Percentiles rank a stretch among this genome's conserved stretches.
Conservation (phyloP, 2,329 filamentous ascomycete species). For the Botryotinia convoluta region DNA sequence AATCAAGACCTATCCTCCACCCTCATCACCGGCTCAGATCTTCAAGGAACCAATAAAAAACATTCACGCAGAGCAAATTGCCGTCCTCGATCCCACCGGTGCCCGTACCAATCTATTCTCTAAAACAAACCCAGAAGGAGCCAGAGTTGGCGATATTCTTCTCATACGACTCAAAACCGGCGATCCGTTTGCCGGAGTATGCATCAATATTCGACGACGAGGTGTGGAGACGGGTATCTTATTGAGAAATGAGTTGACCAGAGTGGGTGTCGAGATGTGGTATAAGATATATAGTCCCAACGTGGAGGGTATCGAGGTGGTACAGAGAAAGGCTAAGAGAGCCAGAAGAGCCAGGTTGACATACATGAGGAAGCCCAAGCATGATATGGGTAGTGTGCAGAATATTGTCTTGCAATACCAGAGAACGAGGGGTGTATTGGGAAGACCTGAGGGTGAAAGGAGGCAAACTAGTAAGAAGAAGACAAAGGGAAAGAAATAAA, state of each 20-base stretch:
- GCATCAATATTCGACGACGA: conserved; percentile 81
- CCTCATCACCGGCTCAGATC: conserved; percentile 52
- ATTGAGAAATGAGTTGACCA: conserved; percentile 80
- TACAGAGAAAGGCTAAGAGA: conserved; percentile 81
- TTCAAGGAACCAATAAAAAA: conserved; percentile 66
- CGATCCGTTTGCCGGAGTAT: conserved; percentile 87
- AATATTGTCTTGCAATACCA: conserved; percentile 69
- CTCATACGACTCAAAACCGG: conserved; percentile 81
- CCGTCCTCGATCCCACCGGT: conserved; percentile 78
- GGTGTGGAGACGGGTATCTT: conserved; percentile 87
- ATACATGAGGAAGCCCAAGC: conserved; percentile 84
- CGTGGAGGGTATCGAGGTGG: conserved; percentile 87
- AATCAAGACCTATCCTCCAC: conserved; percentile 51
- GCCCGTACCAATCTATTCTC: conserved; percentile 80
- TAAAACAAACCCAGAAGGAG: conserved; percentile 71
- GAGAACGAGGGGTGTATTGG: conserved; percentile 49
- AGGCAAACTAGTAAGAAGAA: conserved; percentile 31
- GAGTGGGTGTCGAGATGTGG: conserved; percentile 94
- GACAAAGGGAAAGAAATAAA: conserved; percentile 30
- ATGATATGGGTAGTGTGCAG: conserved; percentile 85
- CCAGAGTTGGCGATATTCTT: conserved; percentile 83
- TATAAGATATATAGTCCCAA: conserved; percentile 92
- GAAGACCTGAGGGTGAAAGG: conserved; percentile 24
- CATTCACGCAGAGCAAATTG: conserved; percentile 67
- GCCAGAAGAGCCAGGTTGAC: conserved; percentile 84